A percentile compares a stretch with the other conserved stretches of the same genome.
Conservation (phyloP, 176 grass and related monocot genomes). For the Bothriochloa decipiens region DNA sequence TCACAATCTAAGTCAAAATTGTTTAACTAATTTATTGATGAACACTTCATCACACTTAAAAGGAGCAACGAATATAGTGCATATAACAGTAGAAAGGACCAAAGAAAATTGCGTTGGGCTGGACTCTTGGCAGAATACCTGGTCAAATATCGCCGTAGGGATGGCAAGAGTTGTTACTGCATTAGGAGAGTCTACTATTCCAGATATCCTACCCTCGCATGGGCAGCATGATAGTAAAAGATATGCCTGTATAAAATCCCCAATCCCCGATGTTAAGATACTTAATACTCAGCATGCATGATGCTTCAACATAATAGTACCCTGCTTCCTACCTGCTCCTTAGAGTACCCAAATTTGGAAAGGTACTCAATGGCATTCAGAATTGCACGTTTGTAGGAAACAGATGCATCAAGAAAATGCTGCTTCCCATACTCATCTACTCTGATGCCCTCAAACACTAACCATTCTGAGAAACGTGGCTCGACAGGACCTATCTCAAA, state of each 20-base stretch:
- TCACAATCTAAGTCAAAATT: neutral
- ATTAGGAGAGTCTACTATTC: conserved; percentile 89
- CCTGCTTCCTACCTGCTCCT: conserved; percentile 84
- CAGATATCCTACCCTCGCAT: conserved; percentile 87
- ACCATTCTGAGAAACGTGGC: conserved; percentile 91
- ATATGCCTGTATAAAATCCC: conserved; percentile 62
- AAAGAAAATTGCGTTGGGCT: conserved; percentile 14
- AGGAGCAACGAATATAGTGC: neutral
- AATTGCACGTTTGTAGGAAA: conserved; percentile 82
- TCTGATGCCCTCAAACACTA: conserved; percentile 97
- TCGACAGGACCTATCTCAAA: conserved; percentile 97
- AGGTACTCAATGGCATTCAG: conserved; percentile 96
- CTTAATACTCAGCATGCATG: conserved; percentile 4
- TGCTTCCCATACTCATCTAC: conserved; percentile 88
- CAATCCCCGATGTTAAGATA: conserved; percentile 15
- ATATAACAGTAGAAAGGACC: conserved; percentile 15
- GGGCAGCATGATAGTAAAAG: conserved; percentile 90
- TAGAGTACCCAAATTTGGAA: conserved; percentile 87
- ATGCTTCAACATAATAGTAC: no score
- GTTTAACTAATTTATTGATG: neutral
- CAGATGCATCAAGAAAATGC: conserved; percentile 88
- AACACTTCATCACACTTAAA: neutral
- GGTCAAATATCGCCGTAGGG: conserved; percentile 88
- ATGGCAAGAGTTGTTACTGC: conserved; percentile 83
- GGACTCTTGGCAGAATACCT: conserved; percentile 53